Conservation (phyloP, 805 yeast species). For the Blastobotrys americana region DNA sequence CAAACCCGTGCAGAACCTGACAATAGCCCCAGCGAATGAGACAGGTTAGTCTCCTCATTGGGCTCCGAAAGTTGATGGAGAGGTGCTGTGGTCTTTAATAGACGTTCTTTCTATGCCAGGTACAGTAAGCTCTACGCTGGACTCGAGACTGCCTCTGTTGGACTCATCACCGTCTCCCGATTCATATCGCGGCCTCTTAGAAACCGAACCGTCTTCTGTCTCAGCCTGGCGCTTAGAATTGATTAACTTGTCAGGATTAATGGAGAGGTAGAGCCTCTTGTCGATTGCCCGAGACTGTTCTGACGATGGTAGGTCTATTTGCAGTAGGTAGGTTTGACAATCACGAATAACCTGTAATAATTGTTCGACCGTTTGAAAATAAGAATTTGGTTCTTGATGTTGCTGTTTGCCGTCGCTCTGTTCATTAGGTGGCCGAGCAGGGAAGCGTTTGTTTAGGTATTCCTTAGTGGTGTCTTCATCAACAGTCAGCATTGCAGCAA, state of each 20-base stretch:
- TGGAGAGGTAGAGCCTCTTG: constrained; percentile 29
- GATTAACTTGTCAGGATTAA: constrained; percentile 24
- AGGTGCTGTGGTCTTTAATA: too few relatives aligned
- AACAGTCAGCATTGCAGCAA: constrained; percentile 68
- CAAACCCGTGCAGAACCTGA: too few relatives aligned
- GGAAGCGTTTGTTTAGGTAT: constrained; percentile 42
- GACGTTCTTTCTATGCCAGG: too few relatives aligned
- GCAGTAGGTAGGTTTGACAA: constrained; percentile 21
- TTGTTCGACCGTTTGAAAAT: too few relatives aligned
- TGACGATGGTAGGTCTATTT: constrained; percentile 17
- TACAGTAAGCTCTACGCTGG: constrained; percentile 1
- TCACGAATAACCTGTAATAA: constrained; percentile 20
- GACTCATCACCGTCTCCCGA: background rate
- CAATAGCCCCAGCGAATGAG: too few relatives aligned
- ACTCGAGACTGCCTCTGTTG: constrained; percentile 4
- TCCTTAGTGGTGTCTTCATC: constrained; percentile 58
- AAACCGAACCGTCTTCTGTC: background rate
- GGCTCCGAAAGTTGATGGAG: too few relatives aligned
- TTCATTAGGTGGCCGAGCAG: constrained; percentile 16
- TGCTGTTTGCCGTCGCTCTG: constrained; percentile 10
- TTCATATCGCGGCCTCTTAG: background rate
- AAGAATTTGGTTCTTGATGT: too few relatives aligned
- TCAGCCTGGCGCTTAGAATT: constrained; percentile 1
- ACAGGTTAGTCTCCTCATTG: too few relatives aligned
- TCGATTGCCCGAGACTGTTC: constrained; percentile 31